Evolutionary conservation across 2,329 filamentous ascomycete species (phyloP).

Genomic region (Pseudocercospora vitis): DNA sequence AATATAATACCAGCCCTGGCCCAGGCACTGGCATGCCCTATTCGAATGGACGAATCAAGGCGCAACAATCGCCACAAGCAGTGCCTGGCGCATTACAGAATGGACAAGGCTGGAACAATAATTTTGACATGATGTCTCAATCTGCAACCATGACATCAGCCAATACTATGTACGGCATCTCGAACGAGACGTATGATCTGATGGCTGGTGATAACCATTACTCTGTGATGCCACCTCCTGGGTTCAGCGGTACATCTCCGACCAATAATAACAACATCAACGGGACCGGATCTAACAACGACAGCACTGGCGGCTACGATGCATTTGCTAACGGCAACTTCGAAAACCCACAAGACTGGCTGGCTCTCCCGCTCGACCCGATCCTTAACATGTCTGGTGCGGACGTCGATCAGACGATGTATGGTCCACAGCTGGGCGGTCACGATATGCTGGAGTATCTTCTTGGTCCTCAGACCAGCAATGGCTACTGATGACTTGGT

Average conservation of each 20-base stretch:
- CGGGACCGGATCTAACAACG: slow-evolving; percentile 21
- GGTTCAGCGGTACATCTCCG: slow-evolving; percentile 37
- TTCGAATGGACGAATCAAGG: slow-evolving; percentile 9
- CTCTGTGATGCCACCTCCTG: slow-evolving; percentile 52
- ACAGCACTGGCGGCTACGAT: slow-evolving; percentile 24
- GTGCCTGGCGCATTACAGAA: slow-evolving; percentile 20
- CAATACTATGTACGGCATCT: slow-evolving; percentile 46
- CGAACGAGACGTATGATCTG: slow-evolving; percentile 47
- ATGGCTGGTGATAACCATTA: slow-evolving; percentile 41
- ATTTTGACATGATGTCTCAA: slow-evolving; percentile 20
- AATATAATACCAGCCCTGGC: slow-evolving; percentile 18
- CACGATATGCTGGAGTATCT: slow-evolving; percentile 52
- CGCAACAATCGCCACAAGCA: slow-evolving; percentile 25
- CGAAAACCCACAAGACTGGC: slow-evolving; percentile 55
- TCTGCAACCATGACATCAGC: slow-evolving; percentile 24
- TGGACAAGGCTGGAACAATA: slow-evolving; percentile 27
- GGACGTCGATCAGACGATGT: slow-evolving; percentile 56
- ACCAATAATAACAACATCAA: slow-evolving; percentile 35
- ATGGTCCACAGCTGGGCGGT: slow-evolving; percentile 65
- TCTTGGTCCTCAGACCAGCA: slow-evolving; percentile 34
- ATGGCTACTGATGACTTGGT: background rate
- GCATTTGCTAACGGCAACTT: slow-evolving; percentile 21
- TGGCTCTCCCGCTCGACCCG: slow-evolving; percentile 61
- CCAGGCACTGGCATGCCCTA: slow-evolving; percentile 9
- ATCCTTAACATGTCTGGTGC: slow-evolving; percentile 56